Evolutionary conservation across 1,284 basidiomycete genomes (phyloP).

Genomic region (Puccinia novopanici): DNA sequence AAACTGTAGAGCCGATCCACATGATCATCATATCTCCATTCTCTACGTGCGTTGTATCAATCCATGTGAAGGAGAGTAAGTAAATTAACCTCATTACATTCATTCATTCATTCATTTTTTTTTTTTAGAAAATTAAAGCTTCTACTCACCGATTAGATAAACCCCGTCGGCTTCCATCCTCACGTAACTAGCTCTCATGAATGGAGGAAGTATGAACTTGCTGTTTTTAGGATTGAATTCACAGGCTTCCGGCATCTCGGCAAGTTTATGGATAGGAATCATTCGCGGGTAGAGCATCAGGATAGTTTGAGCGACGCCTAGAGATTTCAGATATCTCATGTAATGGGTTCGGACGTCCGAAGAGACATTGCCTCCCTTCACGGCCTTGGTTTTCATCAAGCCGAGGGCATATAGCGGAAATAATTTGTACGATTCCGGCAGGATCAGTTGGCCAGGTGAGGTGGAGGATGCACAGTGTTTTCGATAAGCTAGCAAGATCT

Average conservation of each 20-base stretch:
- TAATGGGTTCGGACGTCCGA: conserved; percentile 90
- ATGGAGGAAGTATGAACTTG: conserved; percentile 65
- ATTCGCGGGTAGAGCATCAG: conserved; percentile 85
- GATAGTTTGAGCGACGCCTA: conserved; percentile 72
- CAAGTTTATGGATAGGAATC: conserved; percentile 82
- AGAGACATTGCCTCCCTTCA: conserved; percentile 90
- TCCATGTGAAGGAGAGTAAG: no score
- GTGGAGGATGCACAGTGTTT: conserved; percentile 85
- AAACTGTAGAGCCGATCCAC: conserved; percentile 84
- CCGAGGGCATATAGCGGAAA: conserved; percentile 82
- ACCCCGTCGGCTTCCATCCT: conserved; percentile 89
- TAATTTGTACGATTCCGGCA: conserved; percentile 89
- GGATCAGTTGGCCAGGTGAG: conserved; percentile 80
- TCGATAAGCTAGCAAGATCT: conserved; percentile 82
- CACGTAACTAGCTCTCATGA: conserved; percentile 79
- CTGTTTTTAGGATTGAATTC: conserved; percentile 64
- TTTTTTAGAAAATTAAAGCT: not conserved
- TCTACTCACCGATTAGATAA: conserved; percentile 78
- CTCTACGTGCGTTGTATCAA: no score
- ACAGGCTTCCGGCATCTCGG: conserved; percentile 71
- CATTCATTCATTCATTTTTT: conserved; percentile 1
- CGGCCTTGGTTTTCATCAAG: conserved; percentile 83
- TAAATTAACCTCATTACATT: no score
- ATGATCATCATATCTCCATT: conserved; percentile 88
- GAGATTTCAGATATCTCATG: conserved; percentile 73